A percentile compares a stretch with the other conserved stretches of the same genome.
Conservation (phyloP, 371 early-diverging fungal genomes). For the Syncephalastrum racemosum region DNA sequence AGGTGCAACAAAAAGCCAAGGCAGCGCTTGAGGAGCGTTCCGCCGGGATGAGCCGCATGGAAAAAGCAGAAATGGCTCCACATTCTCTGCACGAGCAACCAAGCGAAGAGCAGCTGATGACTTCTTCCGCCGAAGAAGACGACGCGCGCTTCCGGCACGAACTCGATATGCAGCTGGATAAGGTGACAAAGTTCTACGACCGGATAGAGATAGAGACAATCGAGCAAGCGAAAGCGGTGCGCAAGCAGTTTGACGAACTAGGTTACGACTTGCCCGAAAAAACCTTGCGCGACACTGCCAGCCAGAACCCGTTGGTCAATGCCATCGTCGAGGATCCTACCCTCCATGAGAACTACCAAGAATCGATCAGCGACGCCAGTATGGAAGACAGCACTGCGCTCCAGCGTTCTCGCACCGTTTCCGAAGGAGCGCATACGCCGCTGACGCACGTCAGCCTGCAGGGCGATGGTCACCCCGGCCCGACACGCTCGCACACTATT, state of each 20-base stretch:
- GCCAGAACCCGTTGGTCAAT: not conserved
- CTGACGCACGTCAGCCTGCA: no score
- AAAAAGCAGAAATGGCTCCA: no score
- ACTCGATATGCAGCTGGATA: conserved; percentile 18
- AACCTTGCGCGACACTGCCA: not conserved
- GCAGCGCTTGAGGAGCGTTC: no score
- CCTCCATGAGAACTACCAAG: not conserved
- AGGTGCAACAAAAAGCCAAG: conserved; percentile 10
- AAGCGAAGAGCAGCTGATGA: no score
- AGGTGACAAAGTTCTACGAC: conserved; percentile 17
- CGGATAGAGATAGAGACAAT: conserved; percentile 10
- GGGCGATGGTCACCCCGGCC: not conserved
- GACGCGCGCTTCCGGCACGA: conserved; percentile 7
- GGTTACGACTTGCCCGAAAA: conserved; percentile 4
- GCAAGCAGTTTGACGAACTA: conserved; percentile 9
- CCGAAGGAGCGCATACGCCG: not conserved
- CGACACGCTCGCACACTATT: not conserved
- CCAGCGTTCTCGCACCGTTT: not conserved
- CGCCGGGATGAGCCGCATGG: no score
- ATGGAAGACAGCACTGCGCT: not conserved
- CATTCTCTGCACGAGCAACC: no score
- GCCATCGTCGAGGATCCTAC: not conserved
- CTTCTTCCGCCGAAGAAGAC: not conserved
- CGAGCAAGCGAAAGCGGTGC: conserved; percentile 11
- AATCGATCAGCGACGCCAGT: not conserved